These are phyloP conservation scores for Daucus carota DNA, from an alignment of 129 eudicot species.

Conservation along the genomic window DNA sequence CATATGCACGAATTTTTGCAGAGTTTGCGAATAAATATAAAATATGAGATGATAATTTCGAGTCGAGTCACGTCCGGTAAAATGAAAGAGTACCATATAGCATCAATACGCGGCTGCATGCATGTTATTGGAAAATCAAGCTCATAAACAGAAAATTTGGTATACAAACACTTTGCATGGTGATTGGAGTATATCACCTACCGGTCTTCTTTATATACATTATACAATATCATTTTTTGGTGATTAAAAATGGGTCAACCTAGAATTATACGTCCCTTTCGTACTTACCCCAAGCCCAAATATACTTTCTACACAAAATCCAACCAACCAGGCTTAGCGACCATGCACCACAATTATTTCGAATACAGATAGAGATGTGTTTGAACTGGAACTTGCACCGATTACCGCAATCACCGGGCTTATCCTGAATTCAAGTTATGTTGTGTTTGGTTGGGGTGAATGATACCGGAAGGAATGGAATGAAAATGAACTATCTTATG, in stretches of 20 bases:
- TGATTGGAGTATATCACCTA: background rate
- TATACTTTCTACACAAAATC: background rate
- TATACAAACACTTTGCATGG: background rate
- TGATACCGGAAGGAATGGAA: too few relatives aligned
- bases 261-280: conserved; percentile 20
- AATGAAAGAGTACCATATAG: too few relatives aligned
- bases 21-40: too few relatives aligned
- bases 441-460: too few relatives aligned
- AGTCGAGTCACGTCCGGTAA: too few relatives aligned
- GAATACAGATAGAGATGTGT: too few relatives aligned
- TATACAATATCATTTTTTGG: background rate
- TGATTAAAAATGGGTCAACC: conserved; percentile 11
- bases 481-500: too few relatives aligned
- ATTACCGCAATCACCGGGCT: too few relatives aligned
- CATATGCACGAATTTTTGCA: too few relatives aligned
- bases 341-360: background rate
- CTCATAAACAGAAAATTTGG: background rate
- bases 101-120: background rate
- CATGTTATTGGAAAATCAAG: background rate
- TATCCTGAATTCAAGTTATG: too few relatives aligned
- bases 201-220: background rate
- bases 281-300: background rate
- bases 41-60: too few relatives aligned
- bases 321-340: background rate
- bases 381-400: too few relatives aligned